phyloP scores from a whole-genome alignment of 345 rosid genomes.

The Cardamine resedifolia region DNA sequence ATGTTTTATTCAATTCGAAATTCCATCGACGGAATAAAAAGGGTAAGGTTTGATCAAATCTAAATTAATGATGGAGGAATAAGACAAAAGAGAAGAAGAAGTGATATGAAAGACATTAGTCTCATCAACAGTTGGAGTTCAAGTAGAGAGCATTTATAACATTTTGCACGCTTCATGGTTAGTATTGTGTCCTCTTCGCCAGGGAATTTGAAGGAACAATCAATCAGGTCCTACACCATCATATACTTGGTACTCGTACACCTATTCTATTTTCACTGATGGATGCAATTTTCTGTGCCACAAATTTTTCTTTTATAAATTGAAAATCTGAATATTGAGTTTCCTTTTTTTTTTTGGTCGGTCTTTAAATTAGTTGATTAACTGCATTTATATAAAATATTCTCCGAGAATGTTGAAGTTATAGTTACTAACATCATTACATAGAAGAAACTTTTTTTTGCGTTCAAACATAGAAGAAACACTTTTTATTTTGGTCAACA shows the following conservation, averaged over 20 bases:
- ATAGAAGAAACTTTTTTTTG: no score
- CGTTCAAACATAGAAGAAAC: no score
- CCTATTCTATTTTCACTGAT: conserved; percentile 12
- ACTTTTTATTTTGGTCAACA: no score
- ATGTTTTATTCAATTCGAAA: neutral
- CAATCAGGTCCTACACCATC: conserved; percentile 35
- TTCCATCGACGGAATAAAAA: neutral
- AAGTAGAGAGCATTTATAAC: conserved; percentile 34
- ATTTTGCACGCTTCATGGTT: conserved; percentile 37
- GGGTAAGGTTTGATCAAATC: conserved; percentile 5
- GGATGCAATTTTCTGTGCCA: conserved; percentile 23
- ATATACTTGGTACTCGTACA: conserved; percentile 37
- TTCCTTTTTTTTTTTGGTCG: neutral
- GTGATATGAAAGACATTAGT: conserved; percentile 20
- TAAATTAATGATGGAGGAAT: conserved; percentile 30
- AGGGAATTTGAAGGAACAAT: conserved; percentile 26
- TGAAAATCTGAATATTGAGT: neutral
- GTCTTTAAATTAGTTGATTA: neutral
- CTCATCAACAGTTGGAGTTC: conserved; percentile 23
- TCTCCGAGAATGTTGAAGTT: neutral
- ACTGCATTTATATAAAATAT: neutral
- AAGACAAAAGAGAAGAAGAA: conserved; percentile 26
- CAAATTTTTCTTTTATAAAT: neutral
- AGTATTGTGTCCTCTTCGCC: conserved; percentile 32
- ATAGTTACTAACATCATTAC: neutral